These are phyloP conservation scores for Saururus chinensis DNA, from an alignment of 164 flowering plant genomes.

Conservation along the genomic window DNA sequence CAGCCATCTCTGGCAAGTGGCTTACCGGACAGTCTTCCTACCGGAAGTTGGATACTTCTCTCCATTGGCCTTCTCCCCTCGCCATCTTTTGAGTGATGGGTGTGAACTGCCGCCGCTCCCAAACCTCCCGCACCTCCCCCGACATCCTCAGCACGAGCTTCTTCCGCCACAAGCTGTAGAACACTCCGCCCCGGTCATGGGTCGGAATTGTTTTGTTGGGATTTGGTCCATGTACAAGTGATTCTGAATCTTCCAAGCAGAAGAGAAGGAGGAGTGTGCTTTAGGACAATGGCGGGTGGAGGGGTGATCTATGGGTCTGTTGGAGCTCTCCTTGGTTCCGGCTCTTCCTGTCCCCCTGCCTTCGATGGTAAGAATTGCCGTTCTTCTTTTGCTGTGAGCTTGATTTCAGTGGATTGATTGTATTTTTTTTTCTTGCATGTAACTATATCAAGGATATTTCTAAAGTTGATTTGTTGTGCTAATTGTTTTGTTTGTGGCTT, in stretches of 20 bases:
- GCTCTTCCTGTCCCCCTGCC: conserved; percentile 33
- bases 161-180: conserved; percentile 67
- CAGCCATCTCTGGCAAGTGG: neutral
- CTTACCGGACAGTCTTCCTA: neutral
- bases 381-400: neutral
- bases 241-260: neutral
- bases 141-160: conserved; percentile 89
- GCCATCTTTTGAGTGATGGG: conserved; percentile 53
- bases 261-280: neutral
- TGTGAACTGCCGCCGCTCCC: conserved; percentile 50
- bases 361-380: conserved; percentile 28
- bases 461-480: too few species aligned
- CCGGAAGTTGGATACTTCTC: too few species aligned
- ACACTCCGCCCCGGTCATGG: conserved; percentile 1
- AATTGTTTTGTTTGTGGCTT: too few species aligned
- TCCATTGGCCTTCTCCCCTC: neutral
- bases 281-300: conserved; percentile 34
- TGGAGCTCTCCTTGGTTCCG: conserved; percentile 36
- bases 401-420: too few species aligned
- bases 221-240: neutral
- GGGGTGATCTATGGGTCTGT: conserved; percentile 21
- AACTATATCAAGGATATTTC: too few species aligned
- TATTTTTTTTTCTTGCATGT: too few species aligned
- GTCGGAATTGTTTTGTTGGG: neutral
- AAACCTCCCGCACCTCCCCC: conserved; percentile 59